Percentiles rank a stretch among this genome's conserved stretches.
These are phyloP conservation scores for Aspergillus unguis DNA, from an alignment of 2,329 filamentous ascomycete species.

Conservation along the genomic window DNA sequence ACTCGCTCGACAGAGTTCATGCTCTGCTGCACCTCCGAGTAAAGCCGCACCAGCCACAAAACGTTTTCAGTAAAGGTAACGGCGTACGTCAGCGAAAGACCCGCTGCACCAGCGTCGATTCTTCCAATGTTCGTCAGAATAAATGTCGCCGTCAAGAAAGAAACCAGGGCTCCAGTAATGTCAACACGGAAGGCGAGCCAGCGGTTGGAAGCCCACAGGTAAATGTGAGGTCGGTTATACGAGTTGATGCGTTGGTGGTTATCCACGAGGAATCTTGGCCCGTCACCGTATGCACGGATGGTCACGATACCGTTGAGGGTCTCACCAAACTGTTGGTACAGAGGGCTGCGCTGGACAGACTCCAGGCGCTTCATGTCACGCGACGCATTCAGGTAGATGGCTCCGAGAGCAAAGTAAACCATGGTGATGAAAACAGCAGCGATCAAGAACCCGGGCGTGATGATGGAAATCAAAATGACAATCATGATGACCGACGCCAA, in stretches of 20 bases:
- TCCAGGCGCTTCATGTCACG: slow-evolving; percentile 92
- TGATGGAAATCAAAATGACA: slow-evolving; percentile 76
- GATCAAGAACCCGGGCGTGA: slow-evolving; percentile 88
- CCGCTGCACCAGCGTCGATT: slow-evolving; percentile 86
- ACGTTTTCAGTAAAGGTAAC: slow-evolving; percentile 97
- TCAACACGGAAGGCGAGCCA: slow-evolving; percentile 95
- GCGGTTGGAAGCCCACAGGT: slow-evolving; percentile 92
- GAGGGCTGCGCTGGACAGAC: slow-evolving; percentile 85
- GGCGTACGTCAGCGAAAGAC: slow-evolving; percentile 91
- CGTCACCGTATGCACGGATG: slow-evolving; percentile 93
- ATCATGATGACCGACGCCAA: slow-evolving; percentile 74
- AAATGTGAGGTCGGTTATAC: slow-evolving; percentile 90
- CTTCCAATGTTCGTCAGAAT: slow-evolving; percentile 77
- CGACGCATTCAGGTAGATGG: slow-evolving; percentile 89
- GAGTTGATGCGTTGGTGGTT: slow-evolving; percentile 85
- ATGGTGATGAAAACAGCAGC: slow-evolving; percentile 79
- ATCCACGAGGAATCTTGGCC: slow-evolving; percentile 87
- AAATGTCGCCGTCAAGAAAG: slow-evolving; percentile 91
- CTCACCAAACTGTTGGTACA: slow-evolving; percentile 98
- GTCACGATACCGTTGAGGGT: slow-evolving; percentile 93
- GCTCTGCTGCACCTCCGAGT: slow-evolving; percentile 94
- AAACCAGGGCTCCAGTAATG: slow-evolving; percentile 81
- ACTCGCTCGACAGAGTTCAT: slow-evolving; percentile 99
- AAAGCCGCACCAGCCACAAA: slow-evolving; percentile 90
- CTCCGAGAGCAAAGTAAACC: slow-evolving; percentile 77